Percentiles rank a stretch among this genome's conserved stretches.
phyloP scores from a whole-genome alignment of 305 asterid genomes.

The Caryopteris hybrid region DNA sequence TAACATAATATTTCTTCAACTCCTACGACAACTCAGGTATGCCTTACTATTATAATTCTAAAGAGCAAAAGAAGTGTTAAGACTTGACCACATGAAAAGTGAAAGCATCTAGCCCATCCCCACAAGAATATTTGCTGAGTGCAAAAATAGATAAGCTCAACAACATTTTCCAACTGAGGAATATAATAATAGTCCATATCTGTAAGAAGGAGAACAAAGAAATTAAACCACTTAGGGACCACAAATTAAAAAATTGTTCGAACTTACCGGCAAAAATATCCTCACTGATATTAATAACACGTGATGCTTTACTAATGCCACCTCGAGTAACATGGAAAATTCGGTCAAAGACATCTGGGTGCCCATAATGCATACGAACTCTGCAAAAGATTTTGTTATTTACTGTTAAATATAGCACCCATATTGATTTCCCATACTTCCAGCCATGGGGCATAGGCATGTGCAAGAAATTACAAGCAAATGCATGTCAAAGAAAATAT shows the following conservation, averaged over 20 bases:
- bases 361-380: conserved; percentile 99
- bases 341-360: conserved; percentile 97
- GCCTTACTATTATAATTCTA: not conserved
- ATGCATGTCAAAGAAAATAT: conserved; percentile 6
- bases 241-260: conserved; percentile 7
- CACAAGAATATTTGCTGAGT: not conserved
- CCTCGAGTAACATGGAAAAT: conserved; percentile 96
- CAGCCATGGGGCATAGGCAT: not conserved
- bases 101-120: not conserved
- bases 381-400: conserved; percentile 38
- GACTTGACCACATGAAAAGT: not conserved
- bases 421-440: not conserved
- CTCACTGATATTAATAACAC: conserved; percentile 95
- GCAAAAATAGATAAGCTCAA: not conserved
- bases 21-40: not conserved
- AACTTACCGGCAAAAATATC: conserved; percentile 86
- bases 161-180: not conserved
- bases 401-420: conserved; percentile 12
- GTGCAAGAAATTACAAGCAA: not conserved
- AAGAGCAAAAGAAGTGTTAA: not conserved
- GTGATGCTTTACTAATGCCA: conserved; percentile 97
- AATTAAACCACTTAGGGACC: not conserved
- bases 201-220: not conserved
- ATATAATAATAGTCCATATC: not conserved
- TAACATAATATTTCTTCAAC: not conserved